These are phyloP conservation scores for Fragaria ananassa DNA, from an alignment of 306 rosid species.

Conservation along the genomic window DNA sequence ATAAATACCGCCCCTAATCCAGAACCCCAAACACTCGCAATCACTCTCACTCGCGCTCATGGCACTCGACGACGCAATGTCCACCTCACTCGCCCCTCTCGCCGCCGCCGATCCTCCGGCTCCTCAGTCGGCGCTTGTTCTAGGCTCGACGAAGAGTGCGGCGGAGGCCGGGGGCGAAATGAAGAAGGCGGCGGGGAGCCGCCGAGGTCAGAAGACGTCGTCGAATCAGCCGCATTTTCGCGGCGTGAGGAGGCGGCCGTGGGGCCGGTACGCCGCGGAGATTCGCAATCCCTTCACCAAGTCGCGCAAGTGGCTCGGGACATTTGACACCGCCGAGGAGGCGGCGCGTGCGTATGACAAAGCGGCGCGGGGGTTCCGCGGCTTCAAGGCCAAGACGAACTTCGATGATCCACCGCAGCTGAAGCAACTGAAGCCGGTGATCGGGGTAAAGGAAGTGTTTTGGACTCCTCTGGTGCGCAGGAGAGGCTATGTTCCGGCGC, in stretches of 20 bases:
- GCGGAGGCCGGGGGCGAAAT: too few species aligned
- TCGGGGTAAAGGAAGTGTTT: conserved; percentile 6
- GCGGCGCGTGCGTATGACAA: conserved; percentile 69
- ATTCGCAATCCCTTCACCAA: conserved; percentile 66
- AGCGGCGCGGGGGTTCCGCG: conserved; percentile 58
- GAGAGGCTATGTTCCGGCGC: conserved; percentile 1
- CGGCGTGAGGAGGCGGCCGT: conserved; percentile 65
- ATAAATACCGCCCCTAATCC: conserved; percentile 35
- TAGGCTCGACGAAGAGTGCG: not conserved
- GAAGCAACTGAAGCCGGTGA: not conserved
- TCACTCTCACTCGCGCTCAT: not conserved
- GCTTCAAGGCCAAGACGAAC: conserved; percentile 64
- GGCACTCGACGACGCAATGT: not conserved
- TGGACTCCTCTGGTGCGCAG: conserved; percentile 34
- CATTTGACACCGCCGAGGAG: conserved; percentile 66
- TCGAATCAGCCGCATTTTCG: conserved; percentile 41
- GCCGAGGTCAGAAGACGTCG: not conserved
- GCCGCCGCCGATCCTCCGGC: conserved; percentile 5
- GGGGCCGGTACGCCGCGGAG: conserved; percentile 74
- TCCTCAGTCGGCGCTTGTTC: not conserved
- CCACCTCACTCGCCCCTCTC: conserved; percentile 12
- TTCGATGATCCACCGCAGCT: conserved; percentile 24
- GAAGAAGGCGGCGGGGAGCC: conserved; percentile 28
- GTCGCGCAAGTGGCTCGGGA: conserved; percentile 74
- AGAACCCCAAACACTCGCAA: not conserved